Evolutionary conservation across 176 grass and related monocot species (phyloP).

Genomic region (Neostapfia colusana): DNA sequence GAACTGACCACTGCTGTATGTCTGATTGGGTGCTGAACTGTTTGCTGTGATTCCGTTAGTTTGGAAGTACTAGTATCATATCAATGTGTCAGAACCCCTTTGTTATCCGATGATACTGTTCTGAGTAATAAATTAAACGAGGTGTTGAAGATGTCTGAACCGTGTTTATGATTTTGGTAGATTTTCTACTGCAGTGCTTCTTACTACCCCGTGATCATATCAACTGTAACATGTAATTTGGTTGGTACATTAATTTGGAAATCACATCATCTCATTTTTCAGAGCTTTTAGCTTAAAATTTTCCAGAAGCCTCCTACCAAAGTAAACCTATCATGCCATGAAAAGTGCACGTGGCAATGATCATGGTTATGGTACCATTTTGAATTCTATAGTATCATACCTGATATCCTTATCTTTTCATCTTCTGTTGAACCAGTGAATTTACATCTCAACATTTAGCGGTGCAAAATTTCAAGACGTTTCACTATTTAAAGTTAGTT

Average conservation of each 20-base stretch:
- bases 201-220: neutral
- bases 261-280: slow-evolving; percentile 8
- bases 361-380: neutral
- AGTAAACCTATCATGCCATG: neutral
- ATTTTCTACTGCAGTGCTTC: neutral
- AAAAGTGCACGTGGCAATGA: neutral
- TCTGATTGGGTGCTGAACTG: neutral
- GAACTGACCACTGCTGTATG: slow-evolving; percentile 5
- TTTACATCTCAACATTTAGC: slow-evolving; percentile 1
- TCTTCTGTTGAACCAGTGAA: neutral
- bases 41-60: neutral
- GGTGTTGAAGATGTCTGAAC: neutral
- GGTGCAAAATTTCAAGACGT: neutral
- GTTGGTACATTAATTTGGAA: neutral
- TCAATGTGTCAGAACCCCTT: neutral
- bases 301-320: neutral
- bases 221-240: neutral
- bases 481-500: slow-evolving; percentile 10
- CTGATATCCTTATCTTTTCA: slow-evolving; percentile 7
- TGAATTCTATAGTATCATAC: neutral
- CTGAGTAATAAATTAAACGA: neutral
- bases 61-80: slow-evolving; percentile 6
- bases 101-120: neutral
- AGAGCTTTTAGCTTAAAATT: neutral
- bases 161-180: neutral